phyloP scores from a whole-genome alignment of 352 stramenopile species.

The Aphanomyces stellatus region DNA sequence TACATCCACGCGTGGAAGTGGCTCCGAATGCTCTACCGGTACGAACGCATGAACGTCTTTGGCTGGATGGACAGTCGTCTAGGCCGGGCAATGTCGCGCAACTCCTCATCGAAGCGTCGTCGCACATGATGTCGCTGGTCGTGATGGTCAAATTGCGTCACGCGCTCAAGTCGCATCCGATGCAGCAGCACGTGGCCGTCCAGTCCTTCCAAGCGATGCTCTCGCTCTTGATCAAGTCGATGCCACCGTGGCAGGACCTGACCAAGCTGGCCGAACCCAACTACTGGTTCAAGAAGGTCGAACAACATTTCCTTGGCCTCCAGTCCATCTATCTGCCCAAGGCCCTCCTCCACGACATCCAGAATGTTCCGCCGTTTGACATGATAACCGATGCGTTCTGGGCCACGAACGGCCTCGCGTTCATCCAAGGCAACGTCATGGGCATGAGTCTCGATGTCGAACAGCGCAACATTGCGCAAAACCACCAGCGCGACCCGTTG shows the following conservation, averaged over 20 bases:
- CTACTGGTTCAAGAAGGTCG: conserved; percentile 20
- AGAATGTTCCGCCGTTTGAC: not conserved
- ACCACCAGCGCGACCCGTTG: not conserved
- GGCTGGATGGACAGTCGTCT: not conserved
- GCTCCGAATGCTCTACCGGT: conserved; percentile 61
- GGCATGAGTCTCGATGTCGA: conserved; percentile 17
- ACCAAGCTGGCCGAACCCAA: not conserved
- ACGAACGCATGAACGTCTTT: not conserved
- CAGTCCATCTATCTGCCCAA: conserved; percentile 14
- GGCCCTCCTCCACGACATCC: not conserved
- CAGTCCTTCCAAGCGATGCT: conserved; percentile 11
- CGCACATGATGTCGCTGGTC: conserved; percentile 15
- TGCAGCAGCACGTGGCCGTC: not conserved
- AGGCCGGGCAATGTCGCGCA: conserved; percentile 33
- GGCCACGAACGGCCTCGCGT: conserved; percentile 10
- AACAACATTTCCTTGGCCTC: conserved; percentile 12
- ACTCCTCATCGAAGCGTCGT: conserved; percentile 15
- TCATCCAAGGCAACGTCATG: conserved; percentile 19
- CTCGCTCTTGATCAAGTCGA: conserved; percentile 2
- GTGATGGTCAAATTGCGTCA: conserved; percentile 11
- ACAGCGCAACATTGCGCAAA: conserved; percentile 11
- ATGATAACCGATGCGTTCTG: not conserved
- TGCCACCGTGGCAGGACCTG: conserved; percentile 13
- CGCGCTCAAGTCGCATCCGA: not conserved
- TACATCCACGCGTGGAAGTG: conserved; percentile 25